Evolutionary conservation across 306 rosid species (phyloP), one percentile per base, ranked within the genome.

Genomic region (Mimosa bimucronata): DNA sequence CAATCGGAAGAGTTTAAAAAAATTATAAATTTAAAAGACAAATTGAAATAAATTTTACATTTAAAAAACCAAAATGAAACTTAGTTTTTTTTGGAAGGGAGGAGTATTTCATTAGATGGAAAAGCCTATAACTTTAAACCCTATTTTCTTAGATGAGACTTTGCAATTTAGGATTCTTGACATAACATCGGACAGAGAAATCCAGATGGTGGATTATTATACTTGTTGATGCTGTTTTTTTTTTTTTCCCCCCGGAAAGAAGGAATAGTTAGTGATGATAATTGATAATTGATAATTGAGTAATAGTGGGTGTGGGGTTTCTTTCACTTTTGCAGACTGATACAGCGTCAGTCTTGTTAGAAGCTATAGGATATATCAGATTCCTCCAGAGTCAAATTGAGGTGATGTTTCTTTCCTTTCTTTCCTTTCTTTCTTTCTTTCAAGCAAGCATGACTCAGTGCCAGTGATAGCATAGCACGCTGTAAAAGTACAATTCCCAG

Each of bases 271-370:
- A 62, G 15, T 62, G n/a, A 14, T 28, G 68, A 62, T 29, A 26
- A 57, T 26, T 60, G 34, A 60, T n/a, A n/a, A n/a, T 60, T 25
- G 66, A 60, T 60, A 26, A 57, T 26, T 60, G 34, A 60, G 34
- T 10, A n/a, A 29, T 29, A 31, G 69, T 30, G 69, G 69, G 74
- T 82, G 85, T 84, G 89, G 44, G 26, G 67, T 65, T 77, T 58
- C 29, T 74, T 81, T 74, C 44, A 55, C 89, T 91, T 90, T 91
- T 91, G 89, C 98, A 95, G 98, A 95, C 98, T 91, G 98, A 95
- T 97, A 95, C 98, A 25, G 98, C 98, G n/a, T 92, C 98, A 86
- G 98, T 95, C 85, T 88, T 95, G 94, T 95, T 95, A 91, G 98
- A 95, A 87, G 90, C 98, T 83, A 91, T 95, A 87, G 98, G 98